Base-by-base conservation (phyloP, 768 basidiomycete species). In the Mycena indigotica region DNA sequence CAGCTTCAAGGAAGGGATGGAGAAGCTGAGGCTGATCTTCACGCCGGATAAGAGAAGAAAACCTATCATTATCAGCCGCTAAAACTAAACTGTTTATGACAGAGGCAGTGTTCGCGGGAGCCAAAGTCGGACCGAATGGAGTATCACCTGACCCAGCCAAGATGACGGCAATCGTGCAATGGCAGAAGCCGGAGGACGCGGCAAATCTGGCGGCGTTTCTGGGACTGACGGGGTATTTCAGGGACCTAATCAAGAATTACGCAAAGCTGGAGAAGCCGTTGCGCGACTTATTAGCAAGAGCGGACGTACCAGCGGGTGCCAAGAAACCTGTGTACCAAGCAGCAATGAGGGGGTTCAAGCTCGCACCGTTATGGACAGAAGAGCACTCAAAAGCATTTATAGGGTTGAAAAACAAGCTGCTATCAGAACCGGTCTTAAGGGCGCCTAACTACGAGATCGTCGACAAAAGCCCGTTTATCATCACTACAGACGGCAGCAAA, bases 31-130 rank as follows among this genome's bases (percentile, higher is more conserved):
- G 1, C 29, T 13, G 0, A 50, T 76, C 10, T 63, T 80, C 8
- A n/a, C 32, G 39, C 1, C 50, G 72, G 8, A 61, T 73, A 10
- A 49, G 73, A 4, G 63, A 69, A 24, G 50, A 57, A n/a, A 52
- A 65, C 0, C 60, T 79, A 10, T 78, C 74, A 0, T 55, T 80
- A 0, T 73, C 76, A 3, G 65, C 76, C 5, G 48, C 53, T 3
- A 80, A 79, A 48, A 62, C 67, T 1, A 15, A 62, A 16, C 62
- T 78, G 0, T 78, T 77, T 61, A 66, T 75, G 62, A 67, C 69
- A 0, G 69, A 74, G 26, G 69, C 68, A 0, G 62, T 71, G 0
- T 78, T 77, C 50, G 73, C 73, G 5, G 75, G 76, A 0, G 70
- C 69, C 0, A 40, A 35, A 0, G 65, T 78, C 1, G 68, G 73